Evolutionary conservation across 1,284 basidiomycete genomes (phyloP).

Genomic region (Tilletiaria anomala): DNA sequence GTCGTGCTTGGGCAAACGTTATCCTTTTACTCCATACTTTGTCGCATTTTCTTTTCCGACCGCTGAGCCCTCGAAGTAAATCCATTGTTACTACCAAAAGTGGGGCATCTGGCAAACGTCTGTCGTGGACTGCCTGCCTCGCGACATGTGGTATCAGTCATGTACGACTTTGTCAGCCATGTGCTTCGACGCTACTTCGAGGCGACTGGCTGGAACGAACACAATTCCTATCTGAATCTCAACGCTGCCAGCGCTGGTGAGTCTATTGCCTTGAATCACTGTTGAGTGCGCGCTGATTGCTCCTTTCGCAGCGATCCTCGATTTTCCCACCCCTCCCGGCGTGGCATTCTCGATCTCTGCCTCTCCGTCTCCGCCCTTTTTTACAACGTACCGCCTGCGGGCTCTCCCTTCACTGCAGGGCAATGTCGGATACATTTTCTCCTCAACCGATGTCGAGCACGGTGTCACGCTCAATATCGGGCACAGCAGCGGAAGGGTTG

Average conservation of each 20-base stretch:
- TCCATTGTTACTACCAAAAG: too few species aligned
- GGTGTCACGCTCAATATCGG: constrained; percentile 40
- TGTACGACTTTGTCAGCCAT: constrained; percentile 47
- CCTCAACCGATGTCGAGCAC: constrained; percentile 37
- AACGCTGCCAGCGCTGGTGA: constrained; percentile 65
- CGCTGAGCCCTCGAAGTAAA: too few species aligned
- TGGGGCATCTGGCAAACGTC: too few species aligned
- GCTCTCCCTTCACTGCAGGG: constrained; percentile 80
- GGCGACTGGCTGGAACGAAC: constrained; percentile 87
- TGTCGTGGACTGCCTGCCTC: too few species aligned
- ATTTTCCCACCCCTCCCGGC: constrained; percentile 65
- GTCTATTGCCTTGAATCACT: background rate
- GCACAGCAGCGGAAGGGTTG: constrained; percentile 44
- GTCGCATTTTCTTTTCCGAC: too few species aligned
- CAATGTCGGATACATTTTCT: constrained; percentile 84
- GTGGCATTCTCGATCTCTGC: constrained; percentile 71
- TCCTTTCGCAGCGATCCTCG: constrained; percentile 59
- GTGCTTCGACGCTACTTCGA: constrained; percentile 76
- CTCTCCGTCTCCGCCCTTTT: constrained; percentile 63
- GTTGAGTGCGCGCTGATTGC: constrained; percentile 10
- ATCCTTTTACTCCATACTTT: too few species aligned
- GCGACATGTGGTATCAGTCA: too few species aligned
- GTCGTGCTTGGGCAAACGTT: too few species aligned
- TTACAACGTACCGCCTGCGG: constrained; percentile 81
- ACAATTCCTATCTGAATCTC: constrained; percentile 79